These are phyloP conservation scores for Ceratocystis huliohia DNA, from an alignment of 2,329 filamentous ascomycete genomes.

Conservation along the genomic window DNA sequence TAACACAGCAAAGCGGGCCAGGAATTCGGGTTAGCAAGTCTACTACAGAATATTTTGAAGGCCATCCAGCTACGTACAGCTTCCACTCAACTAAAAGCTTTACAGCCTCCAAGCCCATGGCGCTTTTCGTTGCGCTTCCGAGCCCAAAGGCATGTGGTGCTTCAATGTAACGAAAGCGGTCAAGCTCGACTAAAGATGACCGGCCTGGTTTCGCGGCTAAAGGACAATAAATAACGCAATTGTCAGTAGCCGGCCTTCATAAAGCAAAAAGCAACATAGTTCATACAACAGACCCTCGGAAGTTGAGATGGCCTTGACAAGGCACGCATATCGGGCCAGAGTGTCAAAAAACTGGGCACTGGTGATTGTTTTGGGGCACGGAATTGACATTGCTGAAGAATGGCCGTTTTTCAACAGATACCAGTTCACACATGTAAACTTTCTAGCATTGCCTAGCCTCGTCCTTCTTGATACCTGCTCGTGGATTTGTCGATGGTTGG, in stretches of 20 bases:
- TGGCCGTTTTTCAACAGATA: no score
- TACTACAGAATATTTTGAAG: background rate
- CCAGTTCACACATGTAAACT: no score
- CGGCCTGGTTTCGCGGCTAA: constrained; percentile 36
- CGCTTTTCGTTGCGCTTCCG: constrained; percentile 24
- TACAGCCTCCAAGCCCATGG: constrained; percentile 46
- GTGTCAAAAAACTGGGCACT: constrained; percentile 8
- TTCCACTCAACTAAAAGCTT: constrained; percentile 57
- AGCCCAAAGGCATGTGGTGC: constrained; percentile 37
- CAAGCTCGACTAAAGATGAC: constrained; percentile 43
- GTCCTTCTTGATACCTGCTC: no score
- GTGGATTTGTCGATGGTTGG: background rate
- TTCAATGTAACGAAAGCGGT: constrained; percentile 45
- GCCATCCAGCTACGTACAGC: constrained; percentile 37
- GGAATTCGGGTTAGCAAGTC: background rate
- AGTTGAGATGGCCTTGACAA: constrained; percentile 14
- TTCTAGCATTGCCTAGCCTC: no score
- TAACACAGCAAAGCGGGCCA: constrained; percentile 23
- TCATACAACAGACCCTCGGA: constrained; percentile 12
- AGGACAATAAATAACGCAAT: background rate
- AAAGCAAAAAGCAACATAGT: background rate
- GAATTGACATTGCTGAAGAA: background rate
- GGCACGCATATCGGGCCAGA: constrained; percentile 13
- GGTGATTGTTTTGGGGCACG: constrained; percentile 8
- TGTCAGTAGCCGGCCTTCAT: background rate